Evolutionary conservation across 2,329 filamentous ascomycete species (phyloP).

Genomic region (Arthrobotrys musiformis): DNA sequence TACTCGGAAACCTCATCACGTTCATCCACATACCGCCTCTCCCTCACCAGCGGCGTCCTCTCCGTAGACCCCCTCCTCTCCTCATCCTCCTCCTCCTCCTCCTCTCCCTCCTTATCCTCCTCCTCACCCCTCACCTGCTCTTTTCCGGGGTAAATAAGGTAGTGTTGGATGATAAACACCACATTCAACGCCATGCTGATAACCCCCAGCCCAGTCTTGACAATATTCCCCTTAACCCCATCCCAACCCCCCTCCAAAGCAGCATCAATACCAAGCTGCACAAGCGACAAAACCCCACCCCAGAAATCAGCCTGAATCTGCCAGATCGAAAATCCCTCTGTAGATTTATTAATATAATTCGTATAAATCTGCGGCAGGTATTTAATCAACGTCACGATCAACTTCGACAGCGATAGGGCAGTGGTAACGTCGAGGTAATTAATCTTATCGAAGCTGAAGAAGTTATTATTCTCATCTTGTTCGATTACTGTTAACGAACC

Average conservation of each 20-base stretch:
- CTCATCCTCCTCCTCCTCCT: slow-evolving; percentile 19
- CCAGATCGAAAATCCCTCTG: slow-evolving; percentile 84
- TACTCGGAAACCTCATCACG: slow-evolving; percentile 46
- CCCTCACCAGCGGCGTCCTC: slow-evolving; percentile 36
- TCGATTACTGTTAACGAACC: slow-evolving; percentile 62
- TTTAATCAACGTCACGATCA: slow-evolving; percentile 88
- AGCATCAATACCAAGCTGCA: slow-evolving; percentile 85
- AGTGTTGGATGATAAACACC: slow-evolving; percentile 90
- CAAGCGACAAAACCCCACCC: slow-evolving; percentile 82
- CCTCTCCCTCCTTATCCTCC: background rate
- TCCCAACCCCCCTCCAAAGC: slow-evolving; percentile 76
- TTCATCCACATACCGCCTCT: slow-evolving; percentile 23
- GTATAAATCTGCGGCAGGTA: slow-evolving; percentile 86
- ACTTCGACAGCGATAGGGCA: slow-evolving; percentile 85
- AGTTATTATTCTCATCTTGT: slow-evolving; percentile 60
- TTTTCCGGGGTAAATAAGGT: slow-evolving; percentile 73
- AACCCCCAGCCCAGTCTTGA: slow-evolving; percentile 87
- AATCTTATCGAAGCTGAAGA: slow-evolving; percentile 66
- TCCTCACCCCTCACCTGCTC: slow-evolving; percentile 20
- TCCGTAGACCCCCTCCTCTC: slow-evolving; percentile 18
- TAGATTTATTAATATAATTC: slow-evolving; percentile 87
- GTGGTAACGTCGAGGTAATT: slow-evolving; percentile 54
- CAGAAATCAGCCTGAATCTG: slow-evolving; percentile 85
- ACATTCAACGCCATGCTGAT: slow-evolving; percentile 86
- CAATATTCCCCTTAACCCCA: slow-evolving; percentile 87